A percentile compares a stretch with the other conserved stretches of the same genome.
Conservation (phyloP, 257 asterid genomes). For the Nicotiana benthamiana region DNA sequence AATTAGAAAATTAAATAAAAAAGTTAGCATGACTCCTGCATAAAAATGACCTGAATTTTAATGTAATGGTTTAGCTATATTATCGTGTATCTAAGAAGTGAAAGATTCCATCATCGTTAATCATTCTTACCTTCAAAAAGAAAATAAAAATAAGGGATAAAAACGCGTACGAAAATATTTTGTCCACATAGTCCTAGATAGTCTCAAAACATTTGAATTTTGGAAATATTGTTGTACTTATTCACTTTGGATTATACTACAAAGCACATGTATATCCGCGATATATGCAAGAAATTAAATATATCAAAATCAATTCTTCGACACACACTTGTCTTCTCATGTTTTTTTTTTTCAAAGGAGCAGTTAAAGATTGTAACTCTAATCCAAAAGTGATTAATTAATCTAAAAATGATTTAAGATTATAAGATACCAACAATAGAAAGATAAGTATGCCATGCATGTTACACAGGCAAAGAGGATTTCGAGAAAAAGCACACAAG, state of each 20-base stretch:
- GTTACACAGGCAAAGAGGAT: constrained; percentile 14
- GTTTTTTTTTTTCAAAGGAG: constrained; percentile 59
- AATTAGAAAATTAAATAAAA: no score
- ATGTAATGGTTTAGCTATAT: no score
- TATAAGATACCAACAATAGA: not conserved
- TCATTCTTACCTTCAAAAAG: not conserved
- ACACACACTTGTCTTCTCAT: constrained; percentile 40
- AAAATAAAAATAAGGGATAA: not conserved
- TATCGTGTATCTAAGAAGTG: no score
- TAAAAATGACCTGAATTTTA: no score
- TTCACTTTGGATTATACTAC: constrained; percentile 1
- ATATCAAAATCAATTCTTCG: constrained; percentile 10
- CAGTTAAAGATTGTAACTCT: constrained; percentile 45
- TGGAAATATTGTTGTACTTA: constrained; percentile 15
- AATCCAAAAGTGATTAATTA: not conserved
- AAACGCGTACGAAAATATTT: constrained; percentile 19
- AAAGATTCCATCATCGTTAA: not conserved
- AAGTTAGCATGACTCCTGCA: no score
- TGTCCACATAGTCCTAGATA: constrained; percentile 61
- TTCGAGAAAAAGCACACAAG: constrained; percentile 17
- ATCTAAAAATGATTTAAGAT: not conserved
- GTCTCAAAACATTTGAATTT: constrained; percentile 34
- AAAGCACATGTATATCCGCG: constrained; percentile 67
- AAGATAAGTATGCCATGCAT: constrained; percentile 7
- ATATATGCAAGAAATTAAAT: constrained; percentile 36